Base-by-base conservation (phyloP, 129 eudicot species). In the Pittosporum tobira region DNA sequence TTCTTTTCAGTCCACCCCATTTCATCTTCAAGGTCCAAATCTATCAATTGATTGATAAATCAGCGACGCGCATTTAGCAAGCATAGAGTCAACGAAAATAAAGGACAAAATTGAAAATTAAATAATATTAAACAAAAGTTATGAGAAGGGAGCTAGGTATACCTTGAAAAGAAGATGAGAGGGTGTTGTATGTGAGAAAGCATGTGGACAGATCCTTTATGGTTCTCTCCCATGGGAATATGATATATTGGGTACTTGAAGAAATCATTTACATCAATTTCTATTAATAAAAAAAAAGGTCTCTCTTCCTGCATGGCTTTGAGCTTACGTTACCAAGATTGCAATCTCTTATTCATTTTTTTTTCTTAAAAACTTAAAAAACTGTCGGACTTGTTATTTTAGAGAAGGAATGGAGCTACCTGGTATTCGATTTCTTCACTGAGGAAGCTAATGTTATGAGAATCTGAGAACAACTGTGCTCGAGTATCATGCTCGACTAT, bases 171-270 rank as follows among this genome's bases (percentile, higher is more conserved):
- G 98, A 90, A 26, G 98, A 90, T 24, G 98, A 90, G 53, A 90
- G 95, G 23, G 97, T 90, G 79, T 90, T 95, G 79, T 80, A 90
- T 36, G 98, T 80, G 63, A 90, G 88, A 49, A 90, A 90, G 80
- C 98, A 80, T 56, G 98, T 73, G 50, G 91, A 82, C 81, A 90
- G 76, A 79, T 83, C 98, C 65, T 81, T 90, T 48, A 78, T 80
- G 37, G 98, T 90, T 79, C 89, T 77, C 34, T n/a, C 94, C 95
- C 82, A 81, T 83, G 23, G 98, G 98, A 63, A 90, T 90, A 74
- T 86, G 98, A 67, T 90, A 90, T 40, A 90, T 90, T n/a, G 98
- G 98, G 70, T 90, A 90, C 98, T 94, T 90, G 59, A 26, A n/a
- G 38, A 53, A 58, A 36, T 63, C 12, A 57, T 66, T 59, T 67